These are phyloP conservation scores for Teratosphaeria nubilosa DNA, from an alignment of 2,329 filamentous ascomycete species.

Conservation along the genomic window DNA sequence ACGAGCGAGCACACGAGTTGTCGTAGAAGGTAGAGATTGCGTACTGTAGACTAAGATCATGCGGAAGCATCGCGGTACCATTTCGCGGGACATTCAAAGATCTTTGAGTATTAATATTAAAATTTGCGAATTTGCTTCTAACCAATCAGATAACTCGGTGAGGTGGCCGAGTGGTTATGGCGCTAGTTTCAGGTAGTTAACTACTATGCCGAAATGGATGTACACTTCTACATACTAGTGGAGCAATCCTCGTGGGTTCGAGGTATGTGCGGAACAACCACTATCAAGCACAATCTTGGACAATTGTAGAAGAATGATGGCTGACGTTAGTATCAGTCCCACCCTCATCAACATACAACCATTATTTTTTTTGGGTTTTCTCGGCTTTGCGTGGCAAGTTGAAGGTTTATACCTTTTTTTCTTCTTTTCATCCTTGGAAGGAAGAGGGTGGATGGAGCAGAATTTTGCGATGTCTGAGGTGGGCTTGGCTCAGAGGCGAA, in stretches of 20 bases:
- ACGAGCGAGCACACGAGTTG: no score
- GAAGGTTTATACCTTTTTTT: not conserved
- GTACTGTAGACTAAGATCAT: no score
- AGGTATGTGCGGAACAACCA: not conserved
- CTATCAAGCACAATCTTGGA: not conserved
- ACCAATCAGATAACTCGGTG: not conserved
- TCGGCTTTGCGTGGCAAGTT: not conserved
- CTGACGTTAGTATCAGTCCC: not conserved
- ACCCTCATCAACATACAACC: not conserved
- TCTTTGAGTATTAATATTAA: no score
- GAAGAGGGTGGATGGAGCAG: not conserved
- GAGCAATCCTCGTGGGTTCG: slow-evolving; percentile 5
- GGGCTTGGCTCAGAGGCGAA: not conserved
- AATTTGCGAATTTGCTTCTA: no score
- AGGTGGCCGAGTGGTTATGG: slow-evolving; percentile 4
- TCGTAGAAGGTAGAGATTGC: no score
- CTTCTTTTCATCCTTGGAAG: no score
- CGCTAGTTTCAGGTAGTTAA: slow-evolving; percentile 3
- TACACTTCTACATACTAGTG: slow-evolving; percentile 1
- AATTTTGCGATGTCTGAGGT: not conserved
- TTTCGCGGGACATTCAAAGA: no score
- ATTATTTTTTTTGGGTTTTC: not conserved
- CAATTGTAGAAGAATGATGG: not conserved
- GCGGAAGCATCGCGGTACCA: no score
- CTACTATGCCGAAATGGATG: slow-evolving; percentile 1